Conservation (phyloP, 2,329 filamentous ascomycete genomes). For the Magnaporthales sp. region DNA sequence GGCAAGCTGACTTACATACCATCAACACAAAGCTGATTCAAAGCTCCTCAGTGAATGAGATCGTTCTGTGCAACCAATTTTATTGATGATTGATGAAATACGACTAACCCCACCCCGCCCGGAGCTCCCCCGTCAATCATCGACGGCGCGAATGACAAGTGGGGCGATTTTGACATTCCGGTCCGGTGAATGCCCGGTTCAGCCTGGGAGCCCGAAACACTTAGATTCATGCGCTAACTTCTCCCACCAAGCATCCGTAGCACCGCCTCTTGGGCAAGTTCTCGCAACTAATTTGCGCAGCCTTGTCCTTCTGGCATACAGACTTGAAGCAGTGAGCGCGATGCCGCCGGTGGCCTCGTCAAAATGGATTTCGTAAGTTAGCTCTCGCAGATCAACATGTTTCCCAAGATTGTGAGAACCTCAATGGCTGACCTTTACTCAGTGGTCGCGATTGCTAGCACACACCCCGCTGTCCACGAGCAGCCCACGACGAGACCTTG, state of each 20-base stretch:
- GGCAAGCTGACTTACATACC: no score
- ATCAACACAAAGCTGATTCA: no score
- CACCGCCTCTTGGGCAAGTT: neutral
- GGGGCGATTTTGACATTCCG: neutral
- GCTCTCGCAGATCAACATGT: neutral
- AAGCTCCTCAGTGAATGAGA: no score
- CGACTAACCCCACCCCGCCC: neutral
- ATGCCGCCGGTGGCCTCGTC: constrained; percentile 1
- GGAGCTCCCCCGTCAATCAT: neutral
- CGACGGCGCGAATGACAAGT: neutral
- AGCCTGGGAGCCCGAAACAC: constrained; percentile 2
- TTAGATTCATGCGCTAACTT: constrained; percentile 5
- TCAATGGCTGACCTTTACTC: constrained; percentile 6
- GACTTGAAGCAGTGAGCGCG: neutral
- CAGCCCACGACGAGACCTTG: constrained; percentile 47
- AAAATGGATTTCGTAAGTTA: constrained; percentile 7
- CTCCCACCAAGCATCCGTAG: neutral
- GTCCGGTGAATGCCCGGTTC: neutral
- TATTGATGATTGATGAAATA: no score
- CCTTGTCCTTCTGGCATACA: neutral
- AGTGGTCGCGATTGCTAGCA: constrained; percentile 63
- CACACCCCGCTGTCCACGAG: constrained; percentile 49
- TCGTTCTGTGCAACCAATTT: no score
- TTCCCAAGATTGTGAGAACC: neutral
- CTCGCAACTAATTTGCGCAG: neutral